Evolutionary conservation across 192 early-diverging fungal species (phyloP), one percentile per base, ranked within the genome.

Genomic region (Radiomyces spectabilis): DNA sequence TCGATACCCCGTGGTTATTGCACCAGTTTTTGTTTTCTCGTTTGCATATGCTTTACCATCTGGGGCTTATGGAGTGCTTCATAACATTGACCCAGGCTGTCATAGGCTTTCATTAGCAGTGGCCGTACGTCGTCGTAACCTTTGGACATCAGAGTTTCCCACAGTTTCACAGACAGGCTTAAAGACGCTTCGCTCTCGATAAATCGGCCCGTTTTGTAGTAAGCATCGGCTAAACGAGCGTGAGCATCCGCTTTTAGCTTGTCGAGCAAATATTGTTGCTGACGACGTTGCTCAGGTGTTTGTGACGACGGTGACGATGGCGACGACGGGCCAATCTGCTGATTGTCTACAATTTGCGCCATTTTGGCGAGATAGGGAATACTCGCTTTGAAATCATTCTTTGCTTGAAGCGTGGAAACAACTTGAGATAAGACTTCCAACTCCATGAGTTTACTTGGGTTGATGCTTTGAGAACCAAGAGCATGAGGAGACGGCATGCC

Each of bases 351-450:
- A 21, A 53, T 43, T 13, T 62, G 60, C 5, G 41, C 53, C 9
- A 62, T 47, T 10, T 62, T 62, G 10, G 60, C 48, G 1, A 62
- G 34, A 37, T 53, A 62, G 15, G 60, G 60, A 18, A 62, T 53
- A 5, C 35, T 15, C 4, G 52, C 60, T 26, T 39, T 38, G 35
- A 45, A 45, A 37, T 62, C 45, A 9, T 53, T 43, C 12, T 42
- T 40, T 2, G 3, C 21, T 18, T 62, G 43, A 10, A 44, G 27
- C 25, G 35, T 32, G 12, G 21, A 9, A 5, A 61, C 42, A 19
- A 61, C 31, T 52, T 59, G 19, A n/a, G 30, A 33, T 8, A 59
- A 24, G 2, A 45, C 49, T 22, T 59, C 39, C 4, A 59, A 41
- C 24, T 61, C 48, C 16, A 50, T 18, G 0, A 61, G 29, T 18